These are phyloP conservation scores for Xylariaceae sp. DNA, from an alignment of 2,329 filamentous ascomycete genomes.

Conservation along the genomic window DNA sequence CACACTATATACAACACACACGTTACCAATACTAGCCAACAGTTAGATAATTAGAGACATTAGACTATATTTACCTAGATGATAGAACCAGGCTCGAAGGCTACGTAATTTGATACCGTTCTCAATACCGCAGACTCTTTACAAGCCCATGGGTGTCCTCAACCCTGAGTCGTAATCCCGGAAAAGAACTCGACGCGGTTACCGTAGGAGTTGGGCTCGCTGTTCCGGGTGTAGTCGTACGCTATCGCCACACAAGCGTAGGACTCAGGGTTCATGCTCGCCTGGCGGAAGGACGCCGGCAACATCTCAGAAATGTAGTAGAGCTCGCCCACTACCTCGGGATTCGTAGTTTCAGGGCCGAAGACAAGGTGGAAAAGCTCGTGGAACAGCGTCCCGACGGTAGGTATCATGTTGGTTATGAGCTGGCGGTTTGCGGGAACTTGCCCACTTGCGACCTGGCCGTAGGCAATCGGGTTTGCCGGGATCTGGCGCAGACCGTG, in stretches of 20 bases:
- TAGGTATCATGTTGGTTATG: neutral
- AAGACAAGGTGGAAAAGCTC: neutral
- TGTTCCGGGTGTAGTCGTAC: neutral
- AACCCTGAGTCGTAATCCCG: neutral
- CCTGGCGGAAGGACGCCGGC: neutral
- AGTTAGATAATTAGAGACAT: too few relatives aligned
- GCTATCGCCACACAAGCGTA: neutral
- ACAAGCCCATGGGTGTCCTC: neutral
- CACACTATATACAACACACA: too few relatives aligned
- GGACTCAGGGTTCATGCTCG: neutral
- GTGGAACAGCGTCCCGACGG: neutral
- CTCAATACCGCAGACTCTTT: neutral
- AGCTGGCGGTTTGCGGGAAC: neutral
- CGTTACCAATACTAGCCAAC: too few relatives aligned
- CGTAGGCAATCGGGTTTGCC: neutral
- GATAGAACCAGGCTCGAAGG: too few relatives aligned
- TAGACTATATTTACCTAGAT: too few relatives aligned
- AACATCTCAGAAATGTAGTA: neutral
- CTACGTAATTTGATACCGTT: too few relatives aligned
- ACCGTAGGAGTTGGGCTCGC: neutral
- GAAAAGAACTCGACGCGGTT: slow-evolving; percentile 1
- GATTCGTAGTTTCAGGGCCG: too few relatives aligned
- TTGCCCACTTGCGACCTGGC: neutral
- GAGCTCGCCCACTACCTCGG: neutral
- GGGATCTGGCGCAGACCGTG: neutral